A percentile compares a stretch with the other conserved stretches of the same genome.
phyloP scores from a whole-genome alignment of 306 rosid genomes.

The Amphicarpaea edgeworthii region DNA sequence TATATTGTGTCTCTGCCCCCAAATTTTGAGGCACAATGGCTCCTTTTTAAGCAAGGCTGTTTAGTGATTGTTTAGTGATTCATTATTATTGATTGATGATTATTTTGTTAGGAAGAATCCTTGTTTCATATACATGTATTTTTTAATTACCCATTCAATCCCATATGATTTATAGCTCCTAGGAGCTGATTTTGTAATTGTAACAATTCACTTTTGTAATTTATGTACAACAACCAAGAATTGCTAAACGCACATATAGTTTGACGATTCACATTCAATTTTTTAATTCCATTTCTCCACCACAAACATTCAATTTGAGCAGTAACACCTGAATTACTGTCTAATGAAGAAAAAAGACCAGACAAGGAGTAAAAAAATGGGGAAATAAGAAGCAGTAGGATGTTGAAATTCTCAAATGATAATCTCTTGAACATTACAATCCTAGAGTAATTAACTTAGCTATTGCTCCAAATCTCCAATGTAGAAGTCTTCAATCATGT shows the following conservation, averaged over 20 bases:
- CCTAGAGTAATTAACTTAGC: not conserved
- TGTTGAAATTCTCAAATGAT: conserved; percentile 34
- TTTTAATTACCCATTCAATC: conserved; percentile 56
- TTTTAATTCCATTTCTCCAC: not conserved
- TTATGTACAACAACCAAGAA: conserved; percentile 40
- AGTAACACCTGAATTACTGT: conserved; percentile 6
- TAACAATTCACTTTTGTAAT: conserved; percentile 45
- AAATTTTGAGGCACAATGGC: conserved; percentile 38
- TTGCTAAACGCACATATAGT: not conserved
- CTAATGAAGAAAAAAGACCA: too few relatives aligned
- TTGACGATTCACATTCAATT: conserved; percentile 2
- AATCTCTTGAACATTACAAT: conserved; percentile 25
- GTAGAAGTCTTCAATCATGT: conserved; percentile 87
- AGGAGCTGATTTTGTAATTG: conserved; percentile 56
- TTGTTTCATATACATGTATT: conserved; percentile 40
- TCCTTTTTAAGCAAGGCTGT: conserved; percentile 45
- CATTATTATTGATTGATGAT: conserved; percentile 60
- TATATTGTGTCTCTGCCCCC: conserved; percentile 39
- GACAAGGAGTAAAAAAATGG: conserved; percentile 20
- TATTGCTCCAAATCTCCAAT: conserved; percentile 73
- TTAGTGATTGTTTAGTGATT: conserved; percentile 43
- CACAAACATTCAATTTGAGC: not conserved
- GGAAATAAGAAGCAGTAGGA: conserved; percentile 24
- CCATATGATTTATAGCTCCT: conserved; percentile 55
- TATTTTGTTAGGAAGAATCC: conserved; percentile 47